These are phyloP conservation scores for Blastobotrys arbuscula DNA, from an alignment of 1,139 yeast species.

Conservation along the genomic window DNA sequence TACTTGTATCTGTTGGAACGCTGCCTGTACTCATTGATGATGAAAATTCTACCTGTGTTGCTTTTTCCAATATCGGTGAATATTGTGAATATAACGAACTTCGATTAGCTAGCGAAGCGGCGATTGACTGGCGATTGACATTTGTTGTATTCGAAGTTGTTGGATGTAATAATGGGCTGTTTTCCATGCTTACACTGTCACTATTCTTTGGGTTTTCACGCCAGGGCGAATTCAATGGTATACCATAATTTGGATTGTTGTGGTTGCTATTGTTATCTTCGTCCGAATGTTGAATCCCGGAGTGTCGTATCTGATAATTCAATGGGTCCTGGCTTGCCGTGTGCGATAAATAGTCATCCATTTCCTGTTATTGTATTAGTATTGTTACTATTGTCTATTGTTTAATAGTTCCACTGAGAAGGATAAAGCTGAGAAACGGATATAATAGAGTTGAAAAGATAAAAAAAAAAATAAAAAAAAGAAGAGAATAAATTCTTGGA, in stretches of 20 bases:
- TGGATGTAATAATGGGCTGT: background rate
- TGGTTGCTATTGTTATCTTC: background rate
- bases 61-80: slow-evolving; percentile 28
- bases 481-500: too few relatives aligned
- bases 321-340: background rate
- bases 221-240: background rate
- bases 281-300: slow-evolving; percentile 12
- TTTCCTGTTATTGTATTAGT: slow-evolving; percentile 10
- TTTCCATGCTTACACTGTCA: background rate
- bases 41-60: slow-evolving; percentile 20
- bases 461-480: background rate
- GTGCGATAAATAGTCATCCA: slow-evolving; percentile 14
- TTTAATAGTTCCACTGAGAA: background rate
- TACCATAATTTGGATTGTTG: background rate
- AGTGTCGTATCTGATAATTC: slow-evolving; percentile 6
- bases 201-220: background rate
- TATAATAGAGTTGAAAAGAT: background rate
- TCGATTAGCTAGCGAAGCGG: slow-evolving; percentile 11
- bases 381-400: too few relatives aligned
- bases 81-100: slow-evolving; percentile 22
- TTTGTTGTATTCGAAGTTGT: background rate
- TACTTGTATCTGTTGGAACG: slow-evolving; percentile 1
- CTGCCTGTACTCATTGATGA: slow-evolving; percentile 10
- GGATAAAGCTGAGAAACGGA: background rate
- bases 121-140: slow-evolving; percentile 10